These are phyloP conservation scores for Sicyos edulis DNA, from an alignment of 306 rosid genomes.

Conservation along the genomic window DNA sequence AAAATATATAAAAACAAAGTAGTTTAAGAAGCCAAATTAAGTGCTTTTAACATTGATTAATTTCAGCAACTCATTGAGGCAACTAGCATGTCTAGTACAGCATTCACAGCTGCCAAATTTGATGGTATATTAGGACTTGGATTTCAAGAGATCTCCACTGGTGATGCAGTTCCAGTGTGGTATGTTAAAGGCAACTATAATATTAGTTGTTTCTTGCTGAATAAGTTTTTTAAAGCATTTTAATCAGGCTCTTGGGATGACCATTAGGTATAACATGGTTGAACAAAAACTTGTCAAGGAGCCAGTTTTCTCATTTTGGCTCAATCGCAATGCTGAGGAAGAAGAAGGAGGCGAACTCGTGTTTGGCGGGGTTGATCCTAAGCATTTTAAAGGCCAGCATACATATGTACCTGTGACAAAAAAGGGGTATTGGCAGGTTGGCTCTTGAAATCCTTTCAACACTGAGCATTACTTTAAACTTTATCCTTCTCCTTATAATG, in stretches of 20 bases:
- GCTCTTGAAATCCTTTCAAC: too few relatives aligned
- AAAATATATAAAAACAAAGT: not conserved
- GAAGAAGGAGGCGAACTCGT: slow-evolving; percentile 82
- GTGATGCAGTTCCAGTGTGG: slow-evolving; percentile 74
- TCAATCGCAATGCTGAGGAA: slow-evolving; percentile 59
- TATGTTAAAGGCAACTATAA: slow-evolving; percentile 26
- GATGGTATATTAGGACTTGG: slow-evolving; percentile 95
- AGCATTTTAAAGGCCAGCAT: slow-evolving; percentile 23
- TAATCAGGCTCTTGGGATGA: slow-evolving; percentile 23
- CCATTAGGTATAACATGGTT: slow-evolving; percentile 77
- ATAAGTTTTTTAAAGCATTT: not conserved
- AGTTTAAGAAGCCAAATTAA: not conserved
- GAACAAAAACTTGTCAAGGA: slow-evolving; percentile 65
- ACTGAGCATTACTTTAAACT: too few relatives aligned
- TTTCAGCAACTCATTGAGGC: slow-evolving; percentile 77
- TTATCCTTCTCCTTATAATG: too few relatives aligned
- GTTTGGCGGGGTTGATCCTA: slow-evolving; percentile 90
- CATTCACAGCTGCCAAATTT: slow-evolving; percentile 66
- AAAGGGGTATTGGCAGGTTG: too few relatives aligned
- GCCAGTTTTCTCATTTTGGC: slow-evolving; percentile 92
- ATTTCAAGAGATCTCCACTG: slow-evolving; percentile 85
- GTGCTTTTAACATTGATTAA: not conserved
- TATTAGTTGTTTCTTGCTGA: not conserved
- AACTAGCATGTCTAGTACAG: slow-evolving; percentile 57
- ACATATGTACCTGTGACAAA: slow-evolving; percentile 7